Base-by-base conservation (phyloP, 1,284 basidiomycete species). In the Tausonia pullulans region DNA sequence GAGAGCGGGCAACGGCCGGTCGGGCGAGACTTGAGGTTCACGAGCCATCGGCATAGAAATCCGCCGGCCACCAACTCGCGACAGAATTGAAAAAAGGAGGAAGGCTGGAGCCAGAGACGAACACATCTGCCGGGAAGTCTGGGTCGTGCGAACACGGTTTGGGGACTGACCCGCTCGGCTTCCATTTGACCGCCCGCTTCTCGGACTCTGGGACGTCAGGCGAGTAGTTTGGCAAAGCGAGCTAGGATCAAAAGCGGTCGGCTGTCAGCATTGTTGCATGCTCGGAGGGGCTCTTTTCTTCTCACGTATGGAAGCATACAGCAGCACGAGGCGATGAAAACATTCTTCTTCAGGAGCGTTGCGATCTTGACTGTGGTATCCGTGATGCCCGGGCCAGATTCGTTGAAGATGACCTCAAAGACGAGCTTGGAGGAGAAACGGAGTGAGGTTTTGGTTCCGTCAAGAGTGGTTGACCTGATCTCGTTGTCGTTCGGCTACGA, bases 341-440 rank as follows among this genome's bases (percentile, higher is more conserved):
- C 46, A 6, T 51, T 13, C 14, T 48, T n/a, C 27, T 60, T 46
- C 27, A 60, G 51, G 8, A 60, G 43, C 8, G 59, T 44, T 13
- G 59, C 59, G 16, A 60, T 60, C 51, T 60, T 51, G 39, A 60
- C 59, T 10, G 11, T 39, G 27, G 11, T 49, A 40, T 60, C 51
- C 5, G 11, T 40, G 11, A 45, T 58, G 10, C 56, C 56, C n/a
- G 9, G 41, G n/a, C 56, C 56, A 11, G 14, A 10, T 9, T 60
- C 27, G 48, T 60, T 52, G 49, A 60, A 60, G 49, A 60, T 39
- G 39, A n/a, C 59, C 51, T 60, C 59, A 39, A 60, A n/a, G n/a
- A 53, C 14, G 49, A 60, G 59, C 43, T 60, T 40, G 39, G 46
- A 39, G 0, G 59, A 50, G 59, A 50, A 60, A 5, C 51, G 48